Evolutionary conservation across 2,329 filamentous ascomycete genomes (phyloP).

Genomic region (Leptographium radiaticola): DNA sequence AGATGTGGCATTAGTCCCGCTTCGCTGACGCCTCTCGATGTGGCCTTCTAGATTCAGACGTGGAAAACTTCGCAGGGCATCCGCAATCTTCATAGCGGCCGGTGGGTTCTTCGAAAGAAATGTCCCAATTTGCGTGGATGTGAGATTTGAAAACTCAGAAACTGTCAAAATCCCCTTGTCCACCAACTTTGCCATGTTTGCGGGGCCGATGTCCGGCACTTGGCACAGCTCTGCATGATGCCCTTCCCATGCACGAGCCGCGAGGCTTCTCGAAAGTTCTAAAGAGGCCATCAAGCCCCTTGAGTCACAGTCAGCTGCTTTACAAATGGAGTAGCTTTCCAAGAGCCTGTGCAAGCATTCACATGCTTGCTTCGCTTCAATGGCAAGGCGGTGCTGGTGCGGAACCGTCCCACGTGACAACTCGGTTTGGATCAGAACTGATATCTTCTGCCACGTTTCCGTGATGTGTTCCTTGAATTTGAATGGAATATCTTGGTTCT

Average conservation of each 20-base stretch:
- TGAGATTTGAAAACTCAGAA: constrained; percentile 51
- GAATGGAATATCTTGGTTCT: constrained; percentile 53
- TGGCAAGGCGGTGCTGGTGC: constrained; percentile 32
- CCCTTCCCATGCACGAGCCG: constrained; percentile 69
- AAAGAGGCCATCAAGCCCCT: constrained; percentile 55
- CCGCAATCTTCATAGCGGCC: constrained; percentile 59
- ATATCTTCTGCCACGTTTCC: constrained; percentile 59
- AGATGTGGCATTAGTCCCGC: constrained; percentile 15
- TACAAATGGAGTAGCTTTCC: constrained; percentile 65
- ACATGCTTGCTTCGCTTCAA: constrained; percentile 52
- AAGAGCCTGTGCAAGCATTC: constrained; percentile 56
- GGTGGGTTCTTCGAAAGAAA: constrained; percentile 69
- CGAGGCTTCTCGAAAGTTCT: constrained; percentile 64
- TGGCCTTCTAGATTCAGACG: constrained; percentile 29
- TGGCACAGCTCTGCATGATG: constrained; percentile 72
- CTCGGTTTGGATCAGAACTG: constrained; percentile 62
- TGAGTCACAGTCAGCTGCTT: constrained; percentile 46
- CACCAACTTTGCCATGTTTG: constrained; percentile 60
- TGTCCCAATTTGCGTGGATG: constrained; percentile 63
- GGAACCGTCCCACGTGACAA: constrained; percentile 49
- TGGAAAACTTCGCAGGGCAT: constrained; percentile 58
- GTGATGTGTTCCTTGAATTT: constrained; percentile 56
- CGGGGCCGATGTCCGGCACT: constrained; percentile 63
- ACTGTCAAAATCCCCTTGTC: constrained; percentile 59
- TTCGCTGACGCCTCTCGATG: constrained; percentile 11